Evolutionary conservation across 2,329 filamentous ascomycete genomes (phyloP), one percentile per base, ranked within the genome.

Genomic region (Trichoderma koningiopsis): DNA sequence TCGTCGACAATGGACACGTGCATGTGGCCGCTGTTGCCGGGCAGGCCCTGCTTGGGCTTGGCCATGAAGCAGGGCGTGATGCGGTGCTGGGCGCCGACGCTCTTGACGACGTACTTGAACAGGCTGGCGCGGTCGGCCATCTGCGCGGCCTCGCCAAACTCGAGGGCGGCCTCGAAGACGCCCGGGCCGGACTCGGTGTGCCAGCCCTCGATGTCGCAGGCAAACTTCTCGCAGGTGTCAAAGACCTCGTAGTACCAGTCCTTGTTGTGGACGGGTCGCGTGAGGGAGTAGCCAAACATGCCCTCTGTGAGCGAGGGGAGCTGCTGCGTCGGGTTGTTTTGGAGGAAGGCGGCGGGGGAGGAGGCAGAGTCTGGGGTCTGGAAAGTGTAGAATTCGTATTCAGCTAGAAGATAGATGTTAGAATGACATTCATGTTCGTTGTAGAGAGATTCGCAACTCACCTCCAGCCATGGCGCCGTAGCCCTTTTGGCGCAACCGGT

Each of bases 11-110:
- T 84, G 0, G 95, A 98, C 71, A 98, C 85, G 79, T 99, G 96
- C 86, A 97, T 95, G 79, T 99, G 96, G 1, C 96, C 96, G 72
- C 92, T 96, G 83, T 98, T 98, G 58, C 96, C 96, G 0, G 96
- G 96, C 0, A 98, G 84, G 0, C 94, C 94, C 75, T 96, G 88
- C 73, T 92, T 90, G 3, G 96, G 96, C 81, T 99, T 99, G 19
- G 96, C 96, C 96, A 99, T 99, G 84, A 99, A 99, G 80, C 93
- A 97, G 0, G 96, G 96, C 0, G 93, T 97, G 77, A 99, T 97
- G 73, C 93, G 93, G 78, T 94, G 92, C 77, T 93, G 91, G 68
- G 89, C 91, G 56, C 92, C 93, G 49, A 97, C 88, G 11, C 93
- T 94, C 82, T 97, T 97, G 73, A 97, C 94, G 24, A 92, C 89